Base-by-base conservation (phyloP, 1,284 basidiomycete genomes). In the Melampsora larici-populina region DNA sequence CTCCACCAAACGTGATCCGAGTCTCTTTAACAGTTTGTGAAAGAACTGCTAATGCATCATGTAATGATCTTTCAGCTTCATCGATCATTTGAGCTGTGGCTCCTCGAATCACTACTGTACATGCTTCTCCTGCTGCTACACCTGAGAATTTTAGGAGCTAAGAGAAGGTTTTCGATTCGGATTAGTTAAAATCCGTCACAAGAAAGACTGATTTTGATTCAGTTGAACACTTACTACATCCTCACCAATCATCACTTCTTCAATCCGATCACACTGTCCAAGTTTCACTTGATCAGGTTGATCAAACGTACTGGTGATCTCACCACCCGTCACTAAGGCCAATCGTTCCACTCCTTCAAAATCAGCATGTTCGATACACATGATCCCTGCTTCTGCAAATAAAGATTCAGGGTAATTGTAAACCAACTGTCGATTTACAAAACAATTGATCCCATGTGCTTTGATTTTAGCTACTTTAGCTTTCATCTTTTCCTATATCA, bases 191-290 rank as follows among this genome's bases (percentile, higher is more conserved):
- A n/a, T n/a, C n/a, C n/a, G n/a, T n/a, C n/a, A n/a, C n/a, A n/a
- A n/a, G n/a, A n/a, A n/a, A n/a, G n/a, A n/a, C n/a, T n/a, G n/a
- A n/a, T n/a, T n/a, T n/a, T n/a, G n/a, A n/a, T 24, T 18, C 21
- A 49, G 18, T 18, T 21, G 0, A 63, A 13, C 3, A 82, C 87
- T 49, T 80, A 93, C 94, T 89, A 94, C 95, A 86, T 99, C 96
- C 86, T 99, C 97, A 55, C 97, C 97, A 81, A 99, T 98, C 89
- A 99, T 98, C 81, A 99, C 91, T 86, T 99, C 97, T 86, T 99
- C 95, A 79, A 99, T 98, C 79, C 93, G 84, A 79, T 97, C 95
- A 84, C 96, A 99, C 69, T 88, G 88, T 31, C 97, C 97, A 18
- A 99, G 89, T 84, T 93, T 94, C 79, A 99, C 94, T 66, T 93